Base-by-base conservation (phyloP, 78 protist species). In the Thecamonas trahens region DNA sequence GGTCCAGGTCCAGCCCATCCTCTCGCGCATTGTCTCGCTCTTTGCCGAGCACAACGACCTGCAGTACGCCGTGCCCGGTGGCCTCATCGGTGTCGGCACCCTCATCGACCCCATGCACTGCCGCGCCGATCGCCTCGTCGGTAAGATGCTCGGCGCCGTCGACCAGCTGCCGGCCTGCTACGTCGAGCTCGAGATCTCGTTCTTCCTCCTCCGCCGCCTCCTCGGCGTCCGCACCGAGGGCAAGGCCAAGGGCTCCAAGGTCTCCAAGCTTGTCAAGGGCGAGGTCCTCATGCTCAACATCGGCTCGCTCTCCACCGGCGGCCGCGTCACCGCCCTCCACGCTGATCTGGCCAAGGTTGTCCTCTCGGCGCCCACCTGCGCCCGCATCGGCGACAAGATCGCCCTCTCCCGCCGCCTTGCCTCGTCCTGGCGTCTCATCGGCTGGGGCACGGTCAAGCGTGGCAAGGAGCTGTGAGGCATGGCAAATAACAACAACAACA, bases 21-120 rank as follows among this genome's bases (percentile, higher is more conserved):
- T 47, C 66, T 70, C 95, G 22, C 40, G 69, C 26, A 83, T 96
- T 58, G 66, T 94, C 35, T 76, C 97, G 3, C 97, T 97, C 61
- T 73, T 61, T 55, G 73, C 99, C 32, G 99, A 96, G 78, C 53
- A 84, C 40, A 97, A 95, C 81, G 83, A 72, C 34, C 90, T 98
- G 31, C 77, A 83, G 70, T 96, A 64, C 68, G 99, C 99, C 68
- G 97, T 97, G 28, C 99, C 99, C 34, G 99, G 99, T 22, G 99
- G 99, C 24, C 74, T 98, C 49, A 97, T 98, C 75, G 99, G 99
- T 74, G 97, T 98, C 24, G 99, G 99, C 39, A 97, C 99, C 40
- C 62, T 75, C 62, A 91, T 98, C 75, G 99, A 98, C 85, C 99
- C 99, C 50, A 80, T 91, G 7, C 87, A 91, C 52, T 90, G 97